Base-by-base conservation (phyloP, 495 filamentous ascomycete genomes). In the Neurospora pannonica region DNA sequence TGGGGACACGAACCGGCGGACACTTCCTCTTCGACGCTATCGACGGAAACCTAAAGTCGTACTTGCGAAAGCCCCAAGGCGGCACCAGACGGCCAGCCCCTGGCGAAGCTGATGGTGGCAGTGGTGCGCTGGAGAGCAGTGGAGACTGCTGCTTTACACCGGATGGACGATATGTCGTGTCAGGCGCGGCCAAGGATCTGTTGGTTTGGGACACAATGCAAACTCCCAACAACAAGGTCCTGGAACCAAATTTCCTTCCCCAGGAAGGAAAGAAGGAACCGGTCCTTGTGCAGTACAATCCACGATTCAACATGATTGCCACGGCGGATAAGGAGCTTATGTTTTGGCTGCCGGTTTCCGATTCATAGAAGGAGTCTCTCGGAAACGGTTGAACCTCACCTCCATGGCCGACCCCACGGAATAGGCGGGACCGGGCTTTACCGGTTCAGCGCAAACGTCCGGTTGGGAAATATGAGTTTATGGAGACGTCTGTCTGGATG, bases 21-120 rank as follows among this genome's bases (percentile, higher is more conserved):
- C 97, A 98, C 78, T 96, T 92, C 76, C 83, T 99, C 36, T 84
- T 99, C 36, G 96, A 99, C 81, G 93, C 97, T 2, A 98, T 97
- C 82, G 88, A 92, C 40, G 95, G 94, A 21, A 84, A 81, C 24
- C 77, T 98, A 2, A 91, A 90, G 77, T 90, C 91, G 13, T 92
- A 90, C 80, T 84, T 90, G 42, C 83, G 75, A 38, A 85, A 83
- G 76, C 83, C 81, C 13, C 79, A 78, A 76, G 85, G 75, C 43
- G 83, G 81, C 70, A 84, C 74, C 13, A 77, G 82, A 69, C 85
- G 89, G 34, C 72, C 85, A 37, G 86, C 86, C 24, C 81, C 85
- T 31, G 86, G 90, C 36, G 84, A 88, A 71, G 72, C 70, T 71
- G 82, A 78, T 11, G 76, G 84, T 54, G 81, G 77, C 11, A 79